Conservation (phyloP, 2,329 filamentous ascomycete genomes). For the Apiospora rasikravindrae region DNA sequence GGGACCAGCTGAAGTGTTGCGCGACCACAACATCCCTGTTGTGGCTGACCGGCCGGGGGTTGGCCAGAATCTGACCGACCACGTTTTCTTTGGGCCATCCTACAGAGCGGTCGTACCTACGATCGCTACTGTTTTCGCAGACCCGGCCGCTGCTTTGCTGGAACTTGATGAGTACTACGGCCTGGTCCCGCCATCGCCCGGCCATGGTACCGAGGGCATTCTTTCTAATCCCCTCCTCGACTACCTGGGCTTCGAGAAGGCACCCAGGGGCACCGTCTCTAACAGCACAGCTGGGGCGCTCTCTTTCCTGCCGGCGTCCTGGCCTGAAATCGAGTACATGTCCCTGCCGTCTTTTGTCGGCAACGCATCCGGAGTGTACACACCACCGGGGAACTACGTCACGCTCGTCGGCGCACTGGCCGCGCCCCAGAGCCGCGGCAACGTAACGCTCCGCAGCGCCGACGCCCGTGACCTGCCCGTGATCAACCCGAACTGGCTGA, state of each 20-base stretch:
- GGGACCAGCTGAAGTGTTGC: conserved; percentile 36
- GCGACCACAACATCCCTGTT: conserved; percentile 32
- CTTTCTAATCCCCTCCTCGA: conserved; percentile 58
- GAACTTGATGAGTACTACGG: conserved; percentile 44
- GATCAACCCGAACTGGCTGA: conserved; percentile 53
- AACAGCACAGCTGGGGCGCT: conserved; percentile 53
- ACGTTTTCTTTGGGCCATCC: conserved; percentile 39
- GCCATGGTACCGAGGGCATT: conserved; percentile 58
- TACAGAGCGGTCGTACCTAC: conserved; percentile 67
- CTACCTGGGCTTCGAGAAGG: conserved; percentile 35
- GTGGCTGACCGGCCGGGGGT: conserved; percentile 40
- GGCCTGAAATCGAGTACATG: conserved; percentile 22
- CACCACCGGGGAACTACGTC: conserved; percentile 28
- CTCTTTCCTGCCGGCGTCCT: conserved; percentile 49
- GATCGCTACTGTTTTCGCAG: conserved; percentile 62
- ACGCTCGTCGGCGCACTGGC: conserved; percentile 43
- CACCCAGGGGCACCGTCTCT: conserved; percentile 48
- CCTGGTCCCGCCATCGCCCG: no score
- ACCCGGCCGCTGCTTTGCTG: conserved; percentile 67
- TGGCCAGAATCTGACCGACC: conserved; percentile 42
- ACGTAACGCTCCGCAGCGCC: conserved; percentile 24
- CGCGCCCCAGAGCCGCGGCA: conserved; percentile 28
- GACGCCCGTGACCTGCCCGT: conserved; percentile 27
- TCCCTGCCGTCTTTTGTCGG: neutral
- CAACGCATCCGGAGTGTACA: conserved; percentile 33